Evolutionary conservation across 2,329 filamentous ascomycete species (phyloP).

Genomic region (Blastomyces gilchristii): DNA sequence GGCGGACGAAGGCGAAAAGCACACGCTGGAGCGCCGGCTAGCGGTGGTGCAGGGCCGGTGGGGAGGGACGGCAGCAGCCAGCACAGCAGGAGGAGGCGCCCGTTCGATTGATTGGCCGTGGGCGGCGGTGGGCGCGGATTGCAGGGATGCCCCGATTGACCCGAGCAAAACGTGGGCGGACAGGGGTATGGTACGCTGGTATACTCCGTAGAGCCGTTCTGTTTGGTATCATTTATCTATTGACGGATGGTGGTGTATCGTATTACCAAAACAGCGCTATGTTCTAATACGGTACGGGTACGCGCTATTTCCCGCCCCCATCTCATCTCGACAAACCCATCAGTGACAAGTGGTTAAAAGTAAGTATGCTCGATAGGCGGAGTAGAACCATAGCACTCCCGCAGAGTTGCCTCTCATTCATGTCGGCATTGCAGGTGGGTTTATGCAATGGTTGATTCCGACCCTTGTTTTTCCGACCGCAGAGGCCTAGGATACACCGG

Average conservation of each 20-base stretch:
- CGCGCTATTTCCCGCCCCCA: too few species aligned
- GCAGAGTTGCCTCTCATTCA: not conserved
- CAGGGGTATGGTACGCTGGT: conserved; percentile 4
- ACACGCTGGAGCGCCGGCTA: not conserved
- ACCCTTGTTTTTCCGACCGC: not conserved
- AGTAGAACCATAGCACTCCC: too few species aligned
- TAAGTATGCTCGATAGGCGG: too few species aligned
- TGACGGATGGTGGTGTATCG: not conserved
- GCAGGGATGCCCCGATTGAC: conserved; percentile 9
- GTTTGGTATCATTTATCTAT: conserved; percentile 6
- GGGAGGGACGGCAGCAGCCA: conserved; percentile 14
- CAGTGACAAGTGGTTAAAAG: too few species aligned
- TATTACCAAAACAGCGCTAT: not conserved
- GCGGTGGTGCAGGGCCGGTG: conserved; percentile 13
- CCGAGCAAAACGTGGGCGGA: conserved; percentile 12
- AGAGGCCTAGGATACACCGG: not conserved
- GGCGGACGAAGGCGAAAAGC: not conserved
- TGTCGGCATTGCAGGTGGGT: not conserved
- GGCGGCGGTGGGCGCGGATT: conserved; percentile 7
- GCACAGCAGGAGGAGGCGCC: not conserved
- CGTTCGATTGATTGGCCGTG: not conserved
- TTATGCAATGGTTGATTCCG: too few species aligned
- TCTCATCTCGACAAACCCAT: too few species aligned
- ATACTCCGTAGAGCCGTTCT: not conserved
- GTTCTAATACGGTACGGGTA: not conserved